Percentiles rank a stretch among this genome's conserved stretches.
phyloP scores from a whole-genome alignment of 108 stramenopile species.

The Conticribra guillardii region DNA sequence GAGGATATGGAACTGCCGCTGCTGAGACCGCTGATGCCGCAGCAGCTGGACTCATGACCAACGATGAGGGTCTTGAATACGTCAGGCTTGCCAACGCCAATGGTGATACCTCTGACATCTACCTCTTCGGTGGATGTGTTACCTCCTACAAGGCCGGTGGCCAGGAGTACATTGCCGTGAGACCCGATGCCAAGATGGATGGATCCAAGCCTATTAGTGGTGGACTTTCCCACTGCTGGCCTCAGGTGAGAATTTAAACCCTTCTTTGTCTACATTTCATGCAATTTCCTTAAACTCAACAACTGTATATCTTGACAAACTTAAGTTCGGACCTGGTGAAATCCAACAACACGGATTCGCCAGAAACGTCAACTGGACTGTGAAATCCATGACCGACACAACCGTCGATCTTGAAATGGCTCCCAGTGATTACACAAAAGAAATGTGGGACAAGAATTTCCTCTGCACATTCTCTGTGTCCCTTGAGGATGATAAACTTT shows the following conservation, averaged over 20 bases:
- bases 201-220: conserved; percentile 96
- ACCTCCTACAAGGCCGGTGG: conserved; percentile 78
- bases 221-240: conserved; percentile 95
- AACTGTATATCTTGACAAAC: no score
- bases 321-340: conserved; percentile 85
- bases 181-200: conserved; percentile 97
- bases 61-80: conserved; percentile 78
- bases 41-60: conserved; percentile 67
- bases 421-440: conserved; percentile 91
- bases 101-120: conserved; percentile 75
- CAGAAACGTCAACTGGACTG: conserved; percentile 94
- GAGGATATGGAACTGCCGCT: conserved; percentile 51
- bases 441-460: conserved; percentile 97
- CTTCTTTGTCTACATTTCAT: neutral
- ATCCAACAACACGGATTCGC: conserved; percentile 99
- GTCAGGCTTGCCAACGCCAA: conserved; percentile 69
- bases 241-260: conserved; percentile 36
- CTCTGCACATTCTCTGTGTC: conserved; percentile 82
- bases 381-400: conserved; percentile 74
- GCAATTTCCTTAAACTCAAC: neutral
- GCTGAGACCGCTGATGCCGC: conserved; percentile 25
- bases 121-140: conserved; percentile 82
- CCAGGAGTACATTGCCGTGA: conserved; percentile 92
- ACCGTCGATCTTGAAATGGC: conserved; percentile 80
- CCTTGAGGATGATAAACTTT: conserved; percentile 78